Base-by-base conservation (phyloP, 2,329 filamentous ascomycete genomes). In the Neurospora crassa region DNA sequence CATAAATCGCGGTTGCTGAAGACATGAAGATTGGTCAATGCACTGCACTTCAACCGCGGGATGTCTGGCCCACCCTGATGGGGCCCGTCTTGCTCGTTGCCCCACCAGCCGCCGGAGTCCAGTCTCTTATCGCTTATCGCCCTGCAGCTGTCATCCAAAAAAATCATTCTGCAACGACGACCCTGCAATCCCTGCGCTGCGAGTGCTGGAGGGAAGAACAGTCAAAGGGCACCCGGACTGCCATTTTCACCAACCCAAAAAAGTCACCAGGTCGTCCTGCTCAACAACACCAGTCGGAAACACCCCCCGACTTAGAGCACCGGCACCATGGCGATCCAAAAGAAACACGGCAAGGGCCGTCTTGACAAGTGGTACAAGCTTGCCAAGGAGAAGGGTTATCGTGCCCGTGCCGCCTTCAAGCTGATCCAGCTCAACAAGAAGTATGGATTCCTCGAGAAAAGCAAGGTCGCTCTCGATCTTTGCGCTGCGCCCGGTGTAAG, bases 311-410 rank as follows among this genome's bases (percentile, higher is more conserved):
- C 53, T 63, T 63, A 63, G 53, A 63, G 53, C 53, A 63, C n/a
- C 72, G 70, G 45, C 70, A 71, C 53, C 71, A 98, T 98, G 96
- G 94, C 93, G 79, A 95, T 98, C 78, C 93, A 98, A 80, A 97
- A 98, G 88, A 98, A 98, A 88, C 92, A 97, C 84, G 95, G 94
- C 84, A 98, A 98, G 85, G 95, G 95, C 82, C 94, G 95, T 88
- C 87, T 97, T 78, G 96, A 99, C 83, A 97, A 98, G 83, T 98
- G 94, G 93, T 99, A 98, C 84, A 95, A 94, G 80, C 90, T 98
- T 78, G 96, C 96, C 73, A 99, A 99, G 83, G 96, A 99, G 81
- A 98, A 97, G 82, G 96, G 96, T 74, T 99, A 97, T 80, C 88
- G 96, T 78, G 95, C 96, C 73, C 89, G 96, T 87, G 94, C 96